These are phyloP conservation scores for Hypoxylon trugodes DNA, from an alignment of 495 filamentous ascomycete genomes.

Conservation along the genomic window DNA sequence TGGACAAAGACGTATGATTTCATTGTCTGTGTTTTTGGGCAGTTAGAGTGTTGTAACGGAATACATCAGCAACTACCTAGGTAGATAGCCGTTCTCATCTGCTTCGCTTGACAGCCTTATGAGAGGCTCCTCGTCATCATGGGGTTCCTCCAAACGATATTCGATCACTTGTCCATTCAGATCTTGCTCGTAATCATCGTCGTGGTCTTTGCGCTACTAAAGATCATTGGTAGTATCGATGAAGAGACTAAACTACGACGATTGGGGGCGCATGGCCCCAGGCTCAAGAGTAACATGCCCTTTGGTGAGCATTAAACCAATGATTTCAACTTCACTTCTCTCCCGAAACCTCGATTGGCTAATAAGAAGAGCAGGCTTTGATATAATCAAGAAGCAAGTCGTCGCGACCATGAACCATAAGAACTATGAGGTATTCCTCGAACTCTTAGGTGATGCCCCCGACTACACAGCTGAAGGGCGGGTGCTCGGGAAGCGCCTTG, in stretches of 20 bases:
- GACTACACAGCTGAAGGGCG: conserved; percentile 67
- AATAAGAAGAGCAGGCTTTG: conserved; percentile 60
- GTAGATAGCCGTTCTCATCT: no score
- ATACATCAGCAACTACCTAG: neutral
- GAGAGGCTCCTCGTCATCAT: conserved; percentile 40
- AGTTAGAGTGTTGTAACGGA: neutral
- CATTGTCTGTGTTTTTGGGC: neutral
- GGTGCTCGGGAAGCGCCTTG: conserved; percentile 62
- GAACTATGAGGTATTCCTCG: conserved; percentile 68
- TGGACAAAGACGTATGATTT: neutral
- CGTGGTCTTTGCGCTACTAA: conserved; percentile 41
- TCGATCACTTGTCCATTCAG: conserved; percentile 50
- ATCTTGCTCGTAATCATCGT: conserved; percentile 37
- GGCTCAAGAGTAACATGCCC: conserved; percentile 23
- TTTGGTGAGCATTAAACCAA: conserved; percentile 32
- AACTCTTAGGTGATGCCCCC: conserved; percentile 52
- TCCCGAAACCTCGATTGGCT: conserved; percentile 32
- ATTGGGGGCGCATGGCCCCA: conserved; percentile 50
- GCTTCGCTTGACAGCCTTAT: neutral
- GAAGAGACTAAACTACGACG: conserved; percentile 52
- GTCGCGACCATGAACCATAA: conserved; percentile 57
- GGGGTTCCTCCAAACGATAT: conserved; percentile 49
- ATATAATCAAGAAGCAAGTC: conserved; percentile 64
- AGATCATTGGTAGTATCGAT: conserved; percentile 40
- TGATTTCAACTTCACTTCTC: neutral